Base-by-base conservation (phyloP, 2,329 filamentous ascomycete species). In the Epichloe amarillans region DNA sequence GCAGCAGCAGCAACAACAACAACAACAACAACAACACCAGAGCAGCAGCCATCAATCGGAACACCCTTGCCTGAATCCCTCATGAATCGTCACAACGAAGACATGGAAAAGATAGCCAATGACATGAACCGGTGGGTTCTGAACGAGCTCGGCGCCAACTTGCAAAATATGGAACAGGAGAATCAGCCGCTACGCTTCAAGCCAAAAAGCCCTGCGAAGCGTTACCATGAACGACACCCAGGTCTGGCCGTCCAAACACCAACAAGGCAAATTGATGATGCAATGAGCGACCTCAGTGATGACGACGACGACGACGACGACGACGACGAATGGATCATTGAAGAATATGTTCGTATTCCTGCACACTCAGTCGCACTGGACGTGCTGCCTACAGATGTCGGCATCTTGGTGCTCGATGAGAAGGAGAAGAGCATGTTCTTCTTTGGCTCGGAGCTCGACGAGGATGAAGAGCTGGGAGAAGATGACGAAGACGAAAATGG, bases 401-500 rank as follows among this genome's bases (percentile, higher is more conserved):
- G 78, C 11, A 63, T 81, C 37, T 62, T 82, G 48, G 74, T 80
- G 6, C 72, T 82, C 46, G 76, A 79, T 48, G 72, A 71, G 21
- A 75, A 80, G 52, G 74, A 76, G n/a, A 77, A 81, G 53, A 72
- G 73, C 40, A 73, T 77, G 50, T 72, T 76, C 42, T 84, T 84
- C 61, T 84, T 77, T 55, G 74, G 76, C 0, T 70, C 75, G 7
- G 76, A 78, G 38, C 72, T 74, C 39, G 76, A 76, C n/a, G 79
- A 83, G 3, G 81, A 80, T 39, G 79, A 83, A n/a, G 72, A 80
- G 39, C 65, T 71, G 58, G 66, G 66, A 1, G 74, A 79, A 39
- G 79, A 81, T 42, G 80, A 83, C 5, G 80, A 83, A 48, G 79
- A 83, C 50, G 80, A 83, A 59, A 83, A 84, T 55, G 79, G 79